phyloP scores from a whole-genome alignment of 2,329 filamentous ascomycete genomes.

The Davidsoniella neocaledoniae region DNA sequence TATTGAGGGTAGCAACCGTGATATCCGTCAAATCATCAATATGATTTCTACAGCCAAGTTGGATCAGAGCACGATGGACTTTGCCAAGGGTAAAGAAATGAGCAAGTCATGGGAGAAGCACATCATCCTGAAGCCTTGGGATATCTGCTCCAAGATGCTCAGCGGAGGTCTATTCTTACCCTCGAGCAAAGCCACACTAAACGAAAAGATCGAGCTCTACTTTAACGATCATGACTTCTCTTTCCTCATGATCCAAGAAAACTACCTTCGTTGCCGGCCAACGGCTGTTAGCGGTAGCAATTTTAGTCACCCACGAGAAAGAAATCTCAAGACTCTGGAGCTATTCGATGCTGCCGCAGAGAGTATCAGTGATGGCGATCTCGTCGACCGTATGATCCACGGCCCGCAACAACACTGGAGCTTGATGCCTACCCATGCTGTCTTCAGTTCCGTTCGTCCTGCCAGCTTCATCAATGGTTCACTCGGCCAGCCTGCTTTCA shows the following conservation, averaged over 20 bases:
- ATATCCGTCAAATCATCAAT: slow-evolving; percentile 96
- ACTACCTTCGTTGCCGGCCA: slow-evolving; percentile 77
- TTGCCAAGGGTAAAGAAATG: slow-evolving; percentile 79
- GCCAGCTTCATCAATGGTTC: slow-evolving; percentile 75
- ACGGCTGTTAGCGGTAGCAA: slow-evolving; percentile 38
- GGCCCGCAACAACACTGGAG: slow-evolving; percentile 97
- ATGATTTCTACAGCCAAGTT: slow-evolving; percentile 93
- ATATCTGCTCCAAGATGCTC: slow-evolving; percentile 88
- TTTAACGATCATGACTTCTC: slow-evolving; percentile 99
- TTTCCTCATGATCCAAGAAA: slow-evolving; percentile 94
- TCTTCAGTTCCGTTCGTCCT: slow-evolving; percentile 87
- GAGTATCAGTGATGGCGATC: slow-evolving; percentile 91
- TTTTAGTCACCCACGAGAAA: slow-evolving; percentile 45
- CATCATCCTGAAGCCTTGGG: slow-evolving; percentile 91
- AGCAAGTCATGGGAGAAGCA: slow-evolving; percentile 98
- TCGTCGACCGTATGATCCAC: slow-evolving; percentile 96
- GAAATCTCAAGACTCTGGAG: slow-evolving; percentile 68
- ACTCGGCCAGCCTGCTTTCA: slow-evolving; percentile 60
- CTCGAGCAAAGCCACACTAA: slow-evolving; percentile 70
- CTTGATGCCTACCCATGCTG: slow-evolving; percentile 87
- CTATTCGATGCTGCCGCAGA: slow-evolving; percentile 75
- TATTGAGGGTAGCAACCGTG: slow-evolving; percentile 87
- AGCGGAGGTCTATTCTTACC: slow-evolving; percentile 71
- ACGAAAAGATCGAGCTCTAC: slow-evolving; percentile 96
- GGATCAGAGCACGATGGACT: slow-evolving; percentile 65